These are phyloP conservation scores for Neurospora terricola DNA, from an alignment of 495 filamentous ascomycete species.

Conservation along the genomic window DNA sequence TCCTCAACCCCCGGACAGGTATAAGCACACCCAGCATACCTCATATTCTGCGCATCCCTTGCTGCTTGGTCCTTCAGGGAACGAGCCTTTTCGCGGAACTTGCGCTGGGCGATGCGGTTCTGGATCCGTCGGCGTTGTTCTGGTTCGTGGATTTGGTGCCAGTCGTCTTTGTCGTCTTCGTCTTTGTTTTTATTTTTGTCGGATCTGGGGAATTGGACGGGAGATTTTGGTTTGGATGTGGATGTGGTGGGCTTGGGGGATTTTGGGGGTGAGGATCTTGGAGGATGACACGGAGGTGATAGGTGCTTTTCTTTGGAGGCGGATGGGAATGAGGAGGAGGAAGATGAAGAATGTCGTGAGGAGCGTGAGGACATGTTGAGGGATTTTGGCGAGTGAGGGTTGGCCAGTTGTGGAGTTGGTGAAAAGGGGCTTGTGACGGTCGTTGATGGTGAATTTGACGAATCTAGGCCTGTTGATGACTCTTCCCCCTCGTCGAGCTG, in stretches of 20 bases:
- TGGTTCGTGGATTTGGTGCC: conserved; percentile 49
- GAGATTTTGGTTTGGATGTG: neutral
- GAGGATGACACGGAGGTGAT: neutral
- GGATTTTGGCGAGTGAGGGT: neutral
- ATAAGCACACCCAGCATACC: conserved; percentile 46
- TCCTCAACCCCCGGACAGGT: conserved; percentile 40
- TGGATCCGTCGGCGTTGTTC: conserved; percentile 52
- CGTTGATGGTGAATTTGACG: neutral
- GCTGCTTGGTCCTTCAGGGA: conserved; percentile 47
- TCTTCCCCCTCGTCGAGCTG: neutral
- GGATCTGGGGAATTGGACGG: neutral
- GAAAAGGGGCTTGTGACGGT: neutral
- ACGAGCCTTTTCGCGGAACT: conserved; percentile 51
- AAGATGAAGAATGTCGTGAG: neutral
- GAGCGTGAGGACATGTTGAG: neutral
- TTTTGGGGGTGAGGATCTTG: neutral
- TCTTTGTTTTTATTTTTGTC: neutral
- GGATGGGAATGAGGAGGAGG: neutral
- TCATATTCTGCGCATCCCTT: conserved; percentile 45
- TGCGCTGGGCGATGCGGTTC: conserved; percentile 51
- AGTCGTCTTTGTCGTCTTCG: conserved; percentile 34
- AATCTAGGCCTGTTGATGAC: neutral
- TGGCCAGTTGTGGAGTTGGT: neutral
- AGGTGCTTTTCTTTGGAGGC: neutral
- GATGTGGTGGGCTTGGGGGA: neutral